Evolutionary conservation across 2,329 filamentous ascomycete species (phyloP).

Genomic region (Ambrosiella xylebori): DNA sequence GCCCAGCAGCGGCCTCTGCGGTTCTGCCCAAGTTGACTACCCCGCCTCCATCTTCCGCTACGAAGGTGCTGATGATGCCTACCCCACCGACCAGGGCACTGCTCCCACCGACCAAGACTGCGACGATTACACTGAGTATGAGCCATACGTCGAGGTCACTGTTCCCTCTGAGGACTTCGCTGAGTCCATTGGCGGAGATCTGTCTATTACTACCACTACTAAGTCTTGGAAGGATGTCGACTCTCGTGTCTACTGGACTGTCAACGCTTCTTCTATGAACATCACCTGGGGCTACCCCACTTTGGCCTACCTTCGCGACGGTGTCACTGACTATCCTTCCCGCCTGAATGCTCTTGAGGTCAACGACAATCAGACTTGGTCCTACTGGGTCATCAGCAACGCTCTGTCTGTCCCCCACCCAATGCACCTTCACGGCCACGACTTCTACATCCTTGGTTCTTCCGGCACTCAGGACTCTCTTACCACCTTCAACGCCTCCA

Average conservation of each 20-base stretch:
- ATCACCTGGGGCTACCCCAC: conserved; percentile 26
- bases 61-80: conserved; percentile 17
- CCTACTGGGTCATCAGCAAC: conserved; percentile 20
- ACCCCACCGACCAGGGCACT: conserved; percentile 19
- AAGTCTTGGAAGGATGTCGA: conserved; percentile 14
- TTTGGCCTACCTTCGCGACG: conserved; percentile 17
- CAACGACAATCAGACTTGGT: conserved; percentile 16
- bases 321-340: conserved; percentile 13
- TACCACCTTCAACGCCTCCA: conserved; percentile 17
- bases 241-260: conserved; percentile 19
- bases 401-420: conserved; percentile 23
- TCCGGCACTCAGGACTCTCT: conserved; percentile 13
- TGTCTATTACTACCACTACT: conserved; percentile 16
- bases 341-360: conserved; percentile 15
- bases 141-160: conserved; percentile 18
- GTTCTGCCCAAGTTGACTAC: conserved; percentile 15
- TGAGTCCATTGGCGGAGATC: conserved; percentile 15
- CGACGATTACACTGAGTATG: conserved; percentile 15
- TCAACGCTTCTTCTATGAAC: conserved; percentile 21
- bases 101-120: conserved; percentile 15
- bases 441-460: conserved; percentile 28
- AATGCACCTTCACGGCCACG: conserved; percentile 32
- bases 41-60: conserved; percentile 26
- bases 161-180: conserved; percentile 17
- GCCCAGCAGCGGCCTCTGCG: conserved; percentile 19